phyloP scores from a whole-genome alignment of 108 stramenopile genomes.

The Schizochytrium sp. region DNA sequence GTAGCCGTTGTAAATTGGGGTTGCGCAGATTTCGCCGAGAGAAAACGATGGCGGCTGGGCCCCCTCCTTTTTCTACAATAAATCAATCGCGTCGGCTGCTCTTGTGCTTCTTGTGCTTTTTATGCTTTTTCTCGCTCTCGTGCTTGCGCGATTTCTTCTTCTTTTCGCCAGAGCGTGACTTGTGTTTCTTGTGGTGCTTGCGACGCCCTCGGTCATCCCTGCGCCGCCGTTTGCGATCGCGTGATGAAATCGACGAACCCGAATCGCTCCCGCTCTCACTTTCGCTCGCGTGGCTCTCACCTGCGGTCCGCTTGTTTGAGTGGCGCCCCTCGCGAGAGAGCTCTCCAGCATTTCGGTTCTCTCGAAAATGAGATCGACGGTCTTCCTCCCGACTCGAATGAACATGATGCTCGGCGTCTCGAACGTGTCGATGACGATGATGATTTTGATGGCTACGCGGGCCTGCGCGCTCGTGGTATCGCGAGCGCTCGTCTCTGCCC shows the following conservation, averaged over 20 bases:
- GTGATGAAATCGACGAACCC: neutral
- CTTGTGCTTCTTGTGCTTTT: neutral
- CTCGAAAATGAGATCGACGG: no score
- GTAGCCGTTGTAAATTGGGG: neutral
- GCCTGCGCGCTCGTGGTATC: no score
- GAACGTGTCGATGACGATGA: no score
- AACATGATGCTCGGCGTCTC: no score
- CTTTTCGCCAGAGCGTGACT: neutral
- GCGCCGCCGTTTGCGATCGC: neutral
- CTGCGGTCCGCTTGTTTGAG: neutral
- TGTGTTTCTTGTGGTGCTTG: neutral
- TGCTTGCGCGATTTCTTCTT: neutral
- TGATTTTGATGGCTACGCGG: no score
- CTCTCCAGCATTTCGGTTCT: neutral
- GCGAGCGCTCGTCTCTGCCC: neutral
- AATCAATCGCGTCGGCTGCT: neutral
- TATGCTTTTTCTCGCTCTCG: neutral
- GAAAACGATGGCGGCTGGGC: neutral
- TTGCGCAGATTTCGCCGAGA: neutral
- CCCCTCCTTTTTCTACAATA: neutral
- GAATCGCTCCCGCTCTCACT: neutral
- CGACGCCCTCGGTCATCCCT: no score
- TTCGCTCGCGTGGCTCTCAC: neutral
- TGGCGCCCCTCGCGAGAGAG: neutral
- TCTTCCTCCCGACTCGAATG: no score